phyloP scores from a whole-genome alignment of 2,329 filamentous ascomycete species.

The Monosporascus ibericus region DNA sequence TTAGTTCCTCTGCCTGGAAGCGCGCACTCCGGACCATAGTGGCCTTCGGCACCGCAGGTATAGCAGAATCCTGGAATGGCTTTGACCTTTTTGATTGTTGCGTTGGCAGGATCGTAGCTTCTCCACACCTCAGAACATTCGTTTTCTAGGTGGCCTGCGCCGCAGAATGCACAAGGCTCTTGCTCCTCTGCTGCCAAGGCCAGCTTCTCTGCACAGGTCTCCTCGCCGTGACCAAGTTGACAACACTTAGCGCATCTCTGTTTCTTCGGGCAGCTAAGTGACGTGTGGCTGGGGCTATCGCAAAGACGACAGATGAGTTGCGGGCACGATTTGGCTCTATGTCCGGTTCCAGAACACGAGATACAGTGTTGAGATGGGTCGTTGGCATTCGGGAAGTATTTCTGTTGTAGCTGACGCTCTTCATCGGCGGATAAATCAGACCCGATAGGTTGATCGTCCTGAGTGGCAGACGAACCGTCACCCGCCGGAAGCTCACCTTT shows the following conservation, averaged over 20 bases:
- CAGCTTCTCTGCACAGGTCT: constrained; percentile 51
- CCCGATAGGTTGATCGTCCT: constrained; percentile 3
- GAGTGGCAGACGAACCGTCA: neutral
- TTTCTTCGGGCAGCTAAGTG: constrained; percentile 44
- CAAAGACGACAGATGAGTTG: constrained; percentile 43
- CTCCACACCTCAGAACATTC: constrained; percentile 57
- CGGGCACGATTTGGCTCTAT: constrained; percentile 40
- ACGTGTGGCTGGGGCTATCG: constrained; percentile 37
- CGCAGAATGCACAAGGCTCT: constrained; percentile 56
- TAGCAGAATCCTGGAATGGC: constrained; percentile 49
- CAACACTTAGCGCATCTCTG: constrained; percentile 53
- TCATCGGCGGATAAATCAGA: constrained; percentile 13
- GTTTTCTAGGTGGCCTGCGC: constrained; percentile 51
- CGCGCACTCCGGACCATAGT: constrained; percentile 53
- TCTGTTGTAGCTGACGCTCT: constrained; percentile 33
- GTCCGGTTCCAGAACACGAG: constrained; percentile 43
- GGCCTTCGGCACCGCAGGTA: constrained; percentile 45
- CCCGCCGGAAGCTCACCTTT: too few relatives aligned
- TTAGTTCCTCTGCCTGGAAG: constrained; percentile 17
- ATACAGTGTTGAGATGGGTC: constrained; percentile 42
- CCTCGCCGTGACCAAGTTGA: constrained; percentile 51
- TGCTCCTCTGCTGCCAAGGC: constrained; percentile 44
- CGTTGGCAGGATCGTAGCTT: constrained; percentile 39
- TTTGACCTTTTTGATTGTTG: constrained; percentile 40
- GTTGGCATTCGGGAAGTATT: constrained; percentile 46